Evolutionary conservation across 768 basidiomycete species (phyloP).

Genomic region (Serpula lacrymans): DNA sequence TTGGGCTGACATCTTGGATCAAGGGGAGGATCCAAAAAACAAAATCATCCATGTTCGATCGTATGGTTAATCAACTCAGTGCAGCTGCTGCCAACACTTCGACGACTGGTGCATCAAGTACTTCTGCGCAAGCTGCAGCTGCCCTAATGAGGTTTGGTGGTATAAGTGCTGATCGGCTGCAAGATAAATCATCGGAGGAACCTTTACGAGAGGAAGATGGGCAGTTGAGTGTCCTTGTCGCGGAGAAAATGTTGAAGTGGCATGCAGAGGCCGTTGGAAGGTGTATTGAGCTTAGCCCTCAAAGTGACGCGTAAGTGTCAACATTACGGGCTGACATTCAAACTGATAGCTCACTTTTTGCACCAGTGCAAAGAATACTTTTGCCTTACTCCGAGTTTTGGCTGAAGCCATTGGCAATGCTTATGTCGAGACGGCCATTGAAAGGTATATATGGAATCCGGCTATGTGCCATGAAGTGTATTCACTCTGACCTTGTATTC

Average conservation of each 20-base stretch:
- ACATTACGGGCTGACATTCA: not conserved
- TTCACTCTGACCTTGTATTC: constrained; percentile 8
- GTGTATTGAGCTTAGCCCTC: constrained; percentile 83
- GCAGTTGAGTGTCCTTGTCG: constrained; percentile 63
- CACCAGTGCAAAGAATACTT: constrained; percentile 84
- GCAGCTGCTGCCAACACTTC: constrained; percentile 68
- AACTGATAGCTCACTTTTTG: constrained; percentile 2
- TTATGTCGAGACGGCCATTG: constrained; percentile 89
- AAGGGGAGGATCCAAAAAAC: constrained; percentile 61
- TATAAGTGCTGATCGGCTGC: constrained; percentile 51
- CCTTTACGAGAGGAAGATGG: constrained; percentile 81
- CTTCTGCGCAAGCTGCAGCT: constrained; percentile 82
- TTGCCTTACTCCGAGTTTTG: constrained; percentile 77
- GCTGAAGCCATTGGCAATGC: constrained; percentile 79
- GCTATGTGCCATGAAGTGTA: not conserved
- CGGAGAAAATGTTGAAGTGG: constrained; percentile 94
- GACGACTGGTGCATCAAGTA: constrained; percentile 54
- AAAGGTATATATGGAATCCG: constrained; percentile 54
- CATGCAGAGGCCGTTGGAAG: constrained; percentile 96
- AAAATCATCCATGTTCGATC: constrained; percentile 82
- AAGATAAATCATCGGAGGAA: constrained; percentile 61
- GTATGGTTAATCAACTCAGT: constrained; percentile 83
- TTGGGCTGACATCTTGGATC: constrained; percentile 6
- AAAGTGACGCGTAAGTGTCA: constrained; percentile 75
- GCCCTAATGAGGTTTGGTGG: constrained; percentile 89